Evolutionary conservation across 2,329 filamentous ascomycete genomes (phyloP).

Genomic region (Hymenoscyphus scutula): DNA sequence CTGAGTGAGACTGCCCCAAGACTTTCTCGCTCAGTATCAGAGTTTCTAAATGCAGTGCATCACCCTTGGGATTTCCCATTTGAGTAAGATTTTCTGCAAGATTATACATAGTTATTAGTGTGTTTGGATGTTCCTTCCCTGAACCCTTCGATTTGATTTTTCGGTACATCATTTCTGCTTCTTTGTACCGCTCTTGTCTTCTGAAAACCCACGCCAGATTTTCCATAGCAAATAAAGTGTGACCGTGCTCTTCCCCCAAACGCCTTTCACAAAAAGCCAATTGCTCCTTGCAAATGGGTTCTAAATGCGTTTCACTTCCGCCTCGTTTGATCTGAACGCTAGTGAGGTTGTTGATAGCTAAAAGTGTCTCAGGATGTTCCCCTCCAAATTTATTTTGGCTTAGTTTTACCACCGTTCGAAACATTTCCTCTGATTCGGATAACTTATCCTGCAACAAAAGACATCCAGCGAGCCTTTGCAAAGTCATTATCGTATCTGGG

Average conservation of each 20-base stretch:
- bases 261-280: background rate
- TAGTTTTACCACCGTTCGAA: slow-evolving; percentile 11
- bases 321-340: background rate
- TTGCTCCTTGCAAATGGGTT: background rate
- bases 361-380: slow-evolving; percentile 3
- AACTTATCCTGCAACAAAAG: slow-evolving; percentile 26
- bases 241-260: background rate
- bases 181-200: background rate
- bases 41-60: background rate
- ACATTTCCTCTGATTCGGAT: slow-evolving; percentile 32
- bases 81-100: background rate
- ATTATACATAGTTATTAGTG: background rate
- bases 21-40: background rate
- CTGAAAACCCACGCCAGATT: background rate
- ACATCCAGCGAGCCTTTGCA: slow-evolving; percentile 25
- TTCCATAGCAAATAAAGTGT: background rate
- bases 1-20: background rate
- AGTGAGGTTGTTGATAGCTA: background rate
- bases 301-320: background rate
- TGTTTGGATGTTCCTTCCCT: background rate
- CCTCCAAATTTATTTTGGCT: background rate
- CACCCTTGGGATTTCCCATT: background rate
- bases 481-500: slow-evolving; percentile 24
- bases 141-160: background rate
- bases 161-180: background rate